Base-by-base conservation (phyloP, 1,284 basidiomycete species). In the Malassezia pachydermatis region DNA sequence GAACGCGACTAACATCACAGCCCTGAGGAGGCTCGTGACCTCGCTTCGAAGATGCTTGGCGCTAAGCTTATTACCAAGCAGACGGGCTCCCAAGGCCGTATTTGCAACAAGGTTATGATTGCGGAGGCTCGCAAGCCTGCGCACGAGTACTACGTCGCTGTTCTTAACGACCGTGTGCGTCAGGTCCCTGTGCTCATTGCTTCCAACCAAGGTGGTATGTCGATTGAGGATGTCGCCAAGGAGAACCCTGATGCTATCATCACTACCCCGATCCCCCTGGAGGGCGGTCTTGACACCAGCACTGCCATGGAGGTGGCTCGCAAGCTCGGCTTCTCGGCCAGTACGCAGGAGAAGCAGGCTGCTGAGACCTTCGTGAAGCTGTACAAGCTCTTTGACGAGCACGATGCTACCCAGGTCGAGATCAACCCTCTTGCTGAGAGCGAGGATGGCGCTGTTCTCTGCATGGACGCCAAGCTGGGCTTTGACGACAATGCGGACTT, bases 401-500 rank as follows among this genome's bases (percentile, higher is more conserved):
- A 92, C 78, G 94, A 99, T 73, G 88, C 92, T 5, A 98, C 94
- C 5, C 94, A 98, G 75, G 95, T 99, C 67, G 94, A 99, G 77
- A 99, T 99, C 75, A 99, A 99, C 77, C 94, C 94, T 20, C 77
- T 99, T 76, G 88, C 89, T n/a, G 84, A 96, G 76, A 86, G 89
- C 41, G 80, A 78, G 29, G 90, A 96, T 70, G 94, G 94, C 10
- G 80, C 80, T 60, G 89, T 98, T 43, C 82, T 99, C 46, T 98
- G 89, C 78, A 98, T 99, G 94, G 94, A 99, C 73, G 94, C 94
- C 72, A 99, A 99, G 76, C 88, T 98, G 59, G 89, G 90, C 33
- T 98, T 99, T 67, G 94, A 99, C 70, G 94, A 99, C 73, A 98
- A 99, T 70, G 94, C 94, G 41, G 88, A 90, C 68, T 98, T 98